Evolutionary conservation across 345 rosid species (phyloP).

Genomic region (Barbarea vulgaris): DNA sequence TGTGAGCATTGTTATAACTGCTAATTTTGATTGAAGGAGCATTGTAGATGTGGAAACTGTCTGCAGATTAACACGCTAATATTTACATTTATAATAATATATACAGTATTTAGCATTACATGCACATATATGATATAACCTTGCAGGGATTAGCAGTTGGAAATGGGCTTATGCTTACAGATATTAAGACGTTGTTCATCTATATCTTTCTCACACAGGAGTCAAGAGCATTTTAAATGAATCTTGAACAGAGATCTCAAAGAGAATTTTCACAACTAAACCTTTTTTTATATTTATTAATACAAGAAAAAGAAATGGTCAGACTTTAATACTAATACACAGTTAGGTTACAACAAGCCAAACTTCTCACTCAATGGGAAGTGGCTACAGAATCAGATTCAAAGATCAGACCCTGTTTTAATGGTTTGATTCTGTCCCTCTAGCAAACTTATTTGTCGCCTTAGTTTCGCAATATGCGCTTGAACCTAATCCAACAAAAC

Average conservation of each 20-base stretch:
- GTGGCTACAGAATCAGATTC: slow-evolving; percentile 35
- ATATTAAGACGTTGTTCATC: too few species aligned
- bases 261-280: not conserved
- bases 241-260: not conserved
- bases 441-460: slow-evolving; percentile 60
- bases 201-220: too few species aligned
- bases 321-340: slow-evolving; percentile 5
- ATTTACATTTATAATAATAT: too few species aligned
- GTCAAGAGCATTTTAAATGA: too few species aligned
- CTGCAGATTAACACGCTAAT: not conserved
- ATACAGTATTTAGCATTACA: too few species aligned
- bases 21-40: not conserved
- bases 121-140: too few species aligned
- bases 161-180: too few species aligned
- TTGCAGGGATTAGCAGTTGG: too few species aligned
- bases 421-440: slow-evolving; percentile 71
- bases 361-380: slow-evolving; percentile 1
- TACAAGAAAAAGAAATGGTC: not conserved
- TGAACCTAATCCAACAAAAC: slow-evolving; percentile 55
- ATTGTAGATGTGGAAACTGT: not conserved
- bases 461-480: slow-evolving; percentile 72
- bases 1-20: not conserved
- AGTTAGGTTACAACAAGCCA: slow-evolving; percentile 16
- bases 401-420: slow-evolving; percentile 59
- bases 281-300: not conserved